Evolutionary conservation across 768 basidiomycete genomes (phyloP).

Genomic region (Lactifluus pinguis): DNA sequence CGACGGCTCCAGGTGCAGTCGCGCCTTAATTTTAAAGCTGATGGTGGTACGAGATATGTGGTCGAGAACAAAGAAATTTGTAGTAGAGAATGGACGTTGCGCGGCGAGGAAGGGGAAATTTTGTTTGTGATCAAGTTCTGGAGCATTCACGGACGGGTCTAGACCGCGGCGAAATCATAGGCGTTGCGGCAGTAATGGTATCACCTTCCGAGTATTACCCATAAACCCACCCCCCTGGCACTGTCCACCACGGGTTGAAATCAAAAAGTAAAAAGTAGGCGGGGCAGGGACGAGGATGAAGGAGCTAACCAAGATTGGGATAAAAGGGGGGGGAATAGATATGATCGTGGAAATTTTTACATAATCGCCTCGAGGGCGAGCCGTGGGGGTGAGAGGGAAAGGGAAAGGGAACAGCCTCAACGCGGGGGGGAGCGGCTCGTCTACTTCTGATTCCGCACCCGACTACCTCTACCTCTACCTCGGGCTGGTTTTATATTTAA

Average conservation of each 20-base stretch:
- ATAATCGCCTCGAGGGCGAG: constrained; percentile 11
- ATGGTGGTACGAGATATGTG: constrained; percentile 1
- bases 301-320: constrained; percentile 4
- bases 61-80: constrained; percentile 2
- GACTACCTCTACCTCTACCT: constrained; percentile 5
- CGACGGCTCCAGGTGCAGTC: constrained; percentile 1
- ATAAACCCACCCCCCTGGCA: constrained; percentile 1
- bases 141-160: constrained; percentile 6
- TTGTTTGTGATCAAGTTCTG: constrained; percentile 9
- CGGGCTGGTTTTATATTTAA: constrained; percentile 16
- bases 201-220: not conserved
- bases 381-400: not conserved
- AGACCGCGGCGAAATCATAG: constrained; percentile 17
- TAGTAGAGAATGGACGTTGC: constrained; percentile 7
- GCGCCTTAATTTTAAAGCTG: not conserved
- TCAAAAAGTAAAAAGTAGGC: not conserved
- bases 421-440: not conserved
- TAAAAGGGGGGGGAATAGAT: not conserved
- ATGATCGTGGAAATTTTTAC: constrained; percentile 8
- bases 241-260: not conserved
- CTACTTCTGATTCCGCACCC: constrained; percentile 2
- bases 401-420: not conserved
- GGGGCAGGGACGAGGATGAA: not conserved
- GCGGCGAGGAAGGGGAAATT: constrained; percentile 7
- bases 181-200: constrained; percentile 15